These are phyloP conservation scores for Tolypocladium capitatum DNA, from an alignment of 2,329 filamentous ascomycete species.

Conservation along the genomic window DNA sequence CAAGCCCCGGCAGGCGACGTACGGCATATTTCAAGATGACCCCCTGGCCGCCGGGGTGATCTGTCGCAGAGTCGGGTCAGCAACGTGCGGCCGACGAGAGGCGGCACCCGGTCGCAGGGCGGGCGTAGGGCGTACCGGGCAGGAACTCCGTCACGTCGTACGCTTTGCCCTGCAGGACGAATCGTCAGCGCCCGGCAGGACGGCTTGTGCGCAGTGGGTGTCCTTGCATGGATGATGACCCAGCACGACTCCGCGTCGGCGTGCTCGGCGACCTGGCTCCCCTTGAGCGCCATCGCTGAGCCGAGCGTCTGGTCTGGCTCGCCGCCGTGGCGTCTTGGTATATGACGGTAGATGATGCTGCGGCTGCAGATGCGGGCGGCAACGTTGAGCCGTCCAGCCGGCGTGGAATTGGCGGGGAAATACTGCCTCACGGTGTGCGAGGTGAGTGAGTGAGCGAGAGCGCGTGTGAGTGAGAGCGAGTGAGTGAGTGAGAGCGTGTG, in stretches of 20 bases:
- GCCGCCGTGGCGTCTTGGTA: too few species aligned
- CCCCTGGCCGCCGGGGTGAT: conserved; percentile 79
- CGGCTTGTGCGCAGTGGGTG: too few species aligned
- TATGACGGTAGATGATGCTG: too few species aligned
- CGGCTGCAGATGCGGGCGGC: too few species aligned
- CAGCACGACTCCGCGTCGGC: conserved; percentile 74
- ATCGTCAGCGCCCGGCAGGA: background rate
- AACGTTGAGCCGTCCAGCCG: too few species aligned
- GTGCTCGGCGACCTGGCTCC: conserved; percentile 52
- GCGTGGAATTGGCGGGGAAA: too few species aligned
- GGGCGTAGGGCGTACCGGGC: conserved; percentile 44
- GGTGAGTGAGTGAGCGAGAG: too few species aligned
- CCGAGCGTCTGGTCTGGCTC: too few species aligned
- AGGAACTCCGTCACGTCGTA: conserved; percentile 87
- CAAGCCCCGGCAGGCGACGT: too few species aligned
- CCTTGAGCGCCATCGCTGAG: conserved; percentile 35
- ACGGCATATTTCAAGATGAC: conserved; percentile 93
- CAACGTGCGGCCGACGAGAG: background rate
- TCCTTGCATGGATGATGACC: conserved; percentile 67
- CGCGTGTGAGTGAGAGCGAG: too few species aligned
- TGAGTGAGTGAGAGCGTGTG: too few species aligned
- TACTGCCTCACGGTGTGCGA: too few species aligned
- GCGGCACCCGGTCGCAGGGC: background rate
- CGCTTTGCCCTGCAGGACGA: conserved; percentile 46
- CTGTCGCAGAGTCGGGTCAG: conserved; percentile 22